Base-by-base conservation (phyloP, 2,329 filamentous ascomycete species). In the Colletotrichum sp. region DNA sequence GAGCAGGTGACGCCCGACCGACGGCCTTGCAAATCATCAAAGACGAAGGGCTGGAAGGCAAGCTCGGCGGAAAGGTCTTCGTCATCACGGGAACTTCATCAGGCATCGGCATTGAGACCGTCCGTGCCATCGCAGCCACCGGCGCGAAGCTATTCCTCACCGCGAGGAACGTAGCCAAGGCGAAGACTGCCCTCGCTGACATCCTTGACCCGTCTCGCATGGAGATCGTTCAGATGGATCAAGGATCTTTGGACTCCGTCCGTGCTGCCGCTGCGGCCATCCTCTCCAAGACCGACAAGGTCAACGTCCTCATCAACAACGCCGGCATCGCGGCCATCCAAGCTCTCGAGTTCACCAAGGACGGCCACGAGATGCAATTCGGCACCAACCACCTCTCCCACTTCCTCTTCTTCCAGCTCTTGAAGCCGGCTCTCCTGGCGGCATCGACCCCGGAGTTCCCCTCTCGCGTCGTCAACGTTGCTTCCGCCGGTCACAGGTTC, bases 391-490 rank as follows among this genome's bases (percentile, higher is more conserved):
- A 82, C 34, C 71, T 83, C 2, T 75, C 78, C 0, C 81, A 82
- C 9, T 82, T 82, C 3, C 74, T 82, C 3, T 34, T 82, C 2
- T 82, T 82, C 13, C 75, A 82, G 81, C 87, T 81, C 0, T 21
- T 77, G n/a, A 74, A 59, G 57, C 71, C 71, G 7, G 71, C 71
- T 24, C 44, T 74, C 8, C 21, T 74, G 4, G 57, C 71, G 6
- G 65, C 32, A 12, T 21, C 66, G 5, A 57, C 71, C 16, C 80
- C 86, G 0, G 78, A 80, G 0, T 89, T 87, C 71, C 79, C 84
- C 5, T 88, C 86, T 0, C 85, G 90, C 1, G 87, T 91, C 6
- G 84, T 92, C 62, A 81, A 82, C 1, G 79, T 90, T 1, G 83
- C 87, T 0, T 88, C 86, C 4, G 79, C 83, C 1, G 88, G 78